A percentile compares a stretch with the other conserved stretches of the same genome.
phyloP scores from a whole-genome alignment of 1,284 basidiomycete species.

The Tylopilus orsonianus region DNA sequence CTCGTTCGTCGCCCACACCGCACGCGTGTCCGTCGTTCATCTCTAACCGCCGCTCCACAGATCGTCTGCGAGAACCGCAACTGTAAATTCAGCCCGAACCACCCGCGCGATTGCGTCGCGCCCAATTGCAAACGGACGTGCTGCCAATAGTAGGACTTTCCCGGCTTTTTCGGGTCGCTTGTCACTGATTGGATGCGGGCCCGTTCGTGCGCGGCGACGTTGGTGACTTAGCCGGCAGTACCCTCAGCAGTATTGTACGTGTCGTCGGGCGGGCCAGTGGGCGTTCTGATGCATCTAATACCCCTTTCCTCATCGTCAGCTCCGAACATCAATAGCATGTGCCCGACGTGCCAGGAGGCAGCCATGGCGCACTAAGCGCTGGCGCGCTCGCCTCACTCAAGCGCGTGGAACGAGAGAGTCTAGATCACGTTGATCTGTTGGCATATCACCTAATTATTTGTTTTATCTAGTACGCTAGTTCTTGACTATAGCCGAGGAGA shows the following conservation, averaged over 20 bases:
- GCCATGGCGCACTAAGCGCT: constrained; percentile 30
- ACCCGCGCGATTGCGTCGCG: constrained; percentile 41
- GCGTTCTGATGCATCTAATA: no score
- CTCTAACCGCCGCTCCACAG: constrained; percentile 30
- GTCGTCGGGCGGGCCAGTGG: no score
- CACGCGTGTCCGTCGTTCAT: neutral
- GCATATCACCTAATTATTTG: constrained; percentile 21
- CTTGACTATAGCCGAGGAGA: constrained; percentile 32
- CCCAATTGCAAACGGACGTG: constrained; percentile 45
- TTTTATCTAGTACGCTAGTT: constrained; percentile 20
- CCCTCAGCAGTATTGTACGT: constrained; percentile 47
- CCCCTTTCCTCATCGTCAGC: constrained; percentile 26
- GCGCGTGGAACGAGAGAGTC: constrained; percentile 1
- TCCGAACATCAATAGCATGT: constrained; percentile 40
- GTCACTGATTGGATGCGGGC: constrained; percentile 20
- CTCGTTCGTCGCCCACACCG: constrained; percentile 25
- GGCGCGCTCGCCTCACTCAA: constrained; percentile 1
- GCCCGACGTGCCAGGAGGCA: constrained; percentile 39
- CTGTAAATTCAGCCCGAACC: constrained; percentile 50
- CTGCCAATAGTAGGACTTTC: constrained; percentile 43
- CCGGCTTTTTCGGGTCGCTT: constrained; percentile 11
- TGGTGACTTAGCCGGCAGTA: constrained; percentile 36
- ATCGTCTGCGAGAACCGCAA: constrained; percentile 40
- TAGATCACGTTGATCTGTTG: constrained; percentile 15
- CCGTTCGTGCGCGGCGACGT: neutral